These are phyloP conservation scores for Pezicula neosporulosa DNA, from an alignment of 2,329 filamentous ascomycete species.

Conservation along the genomic window DNA sequence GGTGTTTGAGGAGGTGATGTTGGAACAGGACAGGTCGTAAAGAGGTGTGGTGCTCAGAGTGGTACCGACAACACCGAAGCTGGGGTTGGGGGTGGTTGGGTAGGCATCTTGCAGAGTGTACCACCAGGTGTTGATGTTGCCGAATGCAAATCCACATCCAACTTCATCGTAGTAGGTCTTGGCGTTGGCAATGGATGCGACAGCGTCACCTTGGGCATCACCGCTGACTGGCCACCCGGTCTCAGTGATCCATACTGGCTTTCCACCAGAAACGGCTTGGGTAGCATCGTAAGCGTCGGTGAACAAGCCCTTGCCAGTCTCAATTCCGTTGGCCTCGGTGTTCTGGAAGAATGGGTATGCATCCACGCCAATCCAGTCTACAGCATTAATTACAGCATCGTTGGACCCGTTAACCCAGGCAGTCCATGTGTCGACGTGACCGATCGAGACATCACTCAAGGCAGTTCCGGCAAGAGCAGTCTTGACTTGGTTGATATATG, in stretches of 20 bases:
- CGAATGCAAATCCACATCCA: slow-evolving; percentile 65
- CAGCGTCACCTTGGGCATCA: slow-evolving; percentile 54
- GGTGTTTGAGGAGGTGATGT: slow-evolving; percentile 11
- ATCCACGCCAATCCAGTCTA: slow-evolving; percentile 81
- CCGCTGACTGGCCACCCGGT: slow-evolving; percentile 83
- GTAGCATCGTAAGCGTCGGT: slow-evolving; percentile 61
- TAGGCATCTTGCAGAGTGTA: slow-evolving; percentile 69
- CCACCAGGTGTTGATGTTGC: slow-evolving; percentile 68
- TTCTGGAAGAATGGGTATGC: slow-evolving; percentile 82
- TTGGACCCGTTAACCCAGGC: slow-evolving; percentile 73
- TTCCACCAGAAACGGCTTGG: slow-evolving; percentile 54
- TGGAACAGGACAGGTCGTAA: slow-evolving; percentile 58
- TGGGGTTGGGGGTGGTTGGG: slow-evolving; percentile 57
- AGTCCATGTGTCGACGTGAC: slow-evolving; percentile 90
- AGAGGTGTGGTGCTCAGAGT: slow-evolving; percentile 51
- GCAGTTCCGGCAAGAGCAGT: slow-evolving; percentile 59
- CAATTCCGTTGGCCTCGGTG: slow-evolving; percentile 63
- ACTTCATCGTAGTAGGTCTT: slow-evolving; percentile 78
- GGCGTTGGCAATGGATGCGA: slow-evolving; percentile 65
- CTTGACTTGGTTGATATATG: slow-evolving; percentile 69
- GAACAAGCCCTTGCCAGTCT: slow-evolving; percentile 63
- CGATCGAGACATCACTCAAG: slow-evolving; percentile 57
- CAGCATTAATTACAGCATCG: slow-evolving; percentile 61
- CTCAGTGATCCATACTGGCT: slow-evolving; percentile 83
- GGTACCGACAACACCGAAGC: slow-evolving; percentile 66